These are phyloP conservation scores for Cornus florida DNA, from an alignment of 148 eudicot genomes.

Conservation along the genomic window DNA sequence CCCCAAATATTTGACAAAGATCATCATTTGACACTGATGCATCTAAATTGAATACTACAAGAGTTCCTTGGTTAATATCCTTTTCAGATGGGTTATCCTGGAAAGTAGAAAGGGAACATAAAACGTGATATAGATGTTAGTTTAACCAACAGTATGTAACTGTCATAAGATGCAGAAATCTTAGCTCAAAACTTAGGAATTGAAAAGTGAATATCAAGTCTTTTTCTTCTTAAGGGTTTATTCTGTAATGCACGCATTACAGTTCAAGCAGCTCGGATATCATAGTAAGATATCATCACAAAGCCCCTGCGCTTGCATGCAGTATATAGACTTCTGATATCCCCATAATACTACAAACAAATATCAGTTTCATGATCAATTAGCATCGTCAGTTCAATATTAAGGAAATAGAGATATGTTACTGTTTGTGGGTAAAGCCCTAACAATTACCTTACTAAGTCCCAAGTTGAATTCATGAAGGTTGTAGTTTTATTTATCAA, in stretches of 20 bases:
- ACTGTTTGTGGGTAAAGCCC: neutral
- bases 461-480: neutral
- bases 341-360: slow-evolving; percentile 53
- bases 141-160: neutral
- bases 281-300: slow-evolving; percentile 72
- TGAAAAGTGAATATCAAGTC: slow-evolving; percentile 62
- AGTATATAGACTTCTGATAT: slow-evolving; percentile 56
- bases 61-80: slow-evolving; percentile 63
- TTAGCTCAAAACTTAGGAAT: slow-evolving; percentile 49
- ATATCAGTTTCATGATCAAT: slow-evolving; percentile 5
- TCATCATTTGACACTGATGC: slow-evolving; percentile 58
- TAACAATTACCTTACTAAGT: neutral
- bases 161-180: neutral
- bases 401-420: neutral
- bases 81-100: slow-evolving; percentile 68
- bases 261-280: slow-evolving; percentile 63
- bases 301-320: slow-evolving; percentile 70
- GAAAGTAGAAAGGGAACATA: neutral
- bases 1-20: slow-evolving; percentile 56
- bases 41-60: slow-evolving; percentile 59
- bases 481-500: neutral
- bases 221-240: slow-evolving; percentile 56
- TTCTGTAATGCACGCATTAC: slow-evolving; percentile 58
- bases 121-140: slow-evolving; percentile 8
- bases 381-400: neutral